These are phyloP conservation scores for Globisporangium barbulae DNA, from an alignment of 352 stramenopile species.

Conservation along the genomic window DNA sequence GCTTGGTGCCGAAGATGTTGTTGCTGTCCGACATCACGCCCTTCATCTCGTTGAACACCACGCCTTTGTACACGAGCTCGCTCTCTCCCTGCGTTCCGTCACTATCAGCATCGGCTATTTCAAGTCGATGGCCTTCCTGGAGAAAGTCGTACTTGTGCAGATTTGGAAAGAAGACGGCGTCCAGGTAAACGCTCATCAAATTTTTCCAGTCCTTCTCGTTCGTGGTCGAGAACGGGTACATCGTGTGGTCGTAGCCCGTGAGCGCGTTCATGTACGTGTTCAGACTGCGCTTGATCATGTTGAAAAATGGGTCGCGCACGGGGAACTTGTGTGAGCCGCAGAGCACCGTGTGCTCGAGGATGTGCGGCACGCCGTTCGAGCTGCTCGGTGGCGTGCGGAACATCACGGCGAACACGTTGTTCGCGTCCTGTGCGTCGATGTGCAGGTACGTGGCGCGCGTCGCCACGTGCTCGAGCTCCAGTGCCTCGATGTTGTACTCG, in stretches of 20 bases:
- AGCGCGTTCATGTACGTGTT: conserved; percentile 99
- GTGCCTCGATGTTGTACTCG: conserved; percentile 79
- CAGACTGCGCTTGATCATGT: conserved; percentile 97
- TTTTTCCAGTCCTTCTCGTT: conserved; percentile 98
- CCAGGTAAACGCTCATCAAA: conserved; percentile 96
- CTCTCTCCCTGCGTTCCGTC: conserved; percentile 26
- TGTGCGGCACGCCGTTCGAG: conserved; percentile 97
- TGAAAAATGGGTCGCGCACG: conserved; percentile 98
- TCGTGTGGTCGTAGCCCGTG: conserved; percentile 98
- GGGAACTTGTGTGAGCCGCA: conserved; percentile 96
- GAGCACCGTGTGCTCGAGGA: conserved; percentile 95
- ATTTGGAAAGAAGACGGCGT: conserved; percentile 96
- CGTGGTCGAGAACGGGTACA: conserved; percentile 97
- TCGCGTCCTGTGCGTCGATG: conserved; percentile 76
- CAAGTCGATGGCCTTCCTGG: conserved; percentile 77
- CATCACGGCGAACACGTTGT: conserved; percentile 93
- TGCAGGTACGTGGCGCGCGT: conserved; percentile 81
- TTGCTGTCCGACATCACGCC: conserved; percentile 95
- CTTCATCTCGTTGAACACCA: conserved; percentile 99
- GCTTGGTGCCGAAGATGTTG: conserved; percentile 88
- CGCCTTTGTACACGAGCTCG: conserved; percentile 81
- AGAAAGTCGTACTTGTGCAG: conserved; percentile 74
- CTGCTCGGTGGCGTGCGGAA: conserved; percentile 97
- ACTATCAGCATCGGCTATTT: conserved; percentile 35
- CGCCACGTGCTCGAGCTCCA: conserved; percentile 69